phyloP scores from a whole-genome alignment of 164 flowering plant genomes.

The Stephania japonica region DNA sequence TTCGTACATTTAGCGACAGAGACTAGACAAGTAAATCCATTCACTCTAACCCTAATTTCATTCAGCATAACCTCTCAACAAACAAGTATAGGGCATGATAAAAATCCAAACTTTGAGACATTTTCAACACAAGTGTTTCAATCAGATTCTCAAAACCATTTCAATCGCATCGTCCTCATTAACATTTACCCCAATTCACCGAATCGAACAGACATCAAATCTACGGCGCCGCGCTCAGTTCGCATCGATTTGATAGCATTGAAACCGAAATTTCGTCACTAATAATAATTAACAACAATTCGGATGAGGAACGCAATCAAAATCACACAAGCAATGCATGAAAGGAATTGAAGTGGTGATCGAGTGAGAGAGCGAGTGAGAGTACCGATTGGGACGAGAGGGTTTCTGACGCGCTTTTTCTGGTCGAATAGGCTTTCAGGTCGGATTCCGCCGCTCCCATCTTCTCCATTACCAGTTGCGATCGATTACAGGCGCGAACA shows the following conservation, averaged over 20 bases:
- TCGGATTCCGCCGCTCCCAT: conserved; percentile 23
- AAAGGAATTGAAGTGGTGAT: background rate
- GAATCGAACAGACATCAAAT: background rate
- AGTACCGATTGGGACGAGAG: conserved; percentile 30
- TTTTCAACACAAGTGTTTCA: background rate
- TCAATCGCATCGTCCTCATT: background rate
- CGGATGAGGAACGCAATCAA: too few relatives aligned
- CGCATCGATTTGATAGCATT: too few relatives aligned
- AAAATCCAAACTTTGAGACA: background rate
- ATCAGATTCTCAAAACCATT: background rate
- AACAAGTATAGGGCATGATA: background rate
- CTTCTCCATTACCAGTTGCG: conserved; percentile 9
- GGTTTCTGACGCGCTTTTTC: conserved; percentile 33
- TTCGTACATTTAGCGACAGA: too few relatives aligned
- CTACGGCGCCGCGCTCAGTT: too few relatives aligned
- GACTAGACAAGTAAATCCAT: too few relatives aligned
- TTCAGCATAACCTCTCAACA: background rate
- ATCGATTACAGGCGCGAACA: background rate
- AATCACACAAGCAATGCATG: too few relatives aligned
- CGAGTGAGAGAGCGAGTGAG: background rate
- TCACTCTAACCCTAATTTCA: background rate
- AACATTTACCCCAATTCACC: background rate
- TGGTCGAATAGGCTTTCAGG: conserved; percentile 19
- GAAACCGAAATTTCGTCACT: too few relatives aligned
- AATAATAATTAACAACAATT: too few relatives aligned